Base-by-base conservation (phyloP, 2,329 filamentous ascomycete genomes). In the Epichloe festucae region DNA sequence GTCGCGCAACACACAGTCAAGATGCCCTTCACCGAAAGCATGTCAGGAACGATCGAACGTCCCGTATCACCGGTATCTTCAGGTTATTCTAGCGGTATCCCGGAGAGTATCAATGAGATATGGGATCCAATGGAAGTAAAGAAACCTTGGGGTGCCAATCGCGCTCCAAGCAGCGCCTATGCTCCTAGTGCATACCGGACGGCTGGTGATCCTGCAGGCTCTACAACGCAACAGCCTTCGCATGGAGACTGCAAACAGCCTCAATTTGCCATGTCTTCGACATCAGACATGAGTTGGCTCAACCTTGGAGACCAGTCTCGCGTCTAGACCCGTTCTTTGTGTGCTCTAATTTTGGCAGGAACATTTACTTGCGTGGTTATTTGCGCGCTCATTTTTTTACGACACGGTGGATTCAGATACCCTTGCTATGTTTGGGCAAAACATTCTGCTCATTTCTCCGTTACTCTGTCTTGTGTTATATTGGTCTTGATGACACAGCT, bases 231-330 rank as follows among this genome's bases (percentile, higher is more conserved):
- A 35, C 59, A 64, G n/a, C 59, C 64, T 17, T 59, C 63, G 40
- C 60, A 63, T 6, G 67, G 66, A 43, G 63, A 74, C 52, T 76
- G 70, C 61, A 67, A 65, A 49, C 74, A 77, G 57, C 74, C 74
- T 17, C 76, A 76, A 58, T 68, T 78, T 34, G 65, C 69, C 21
- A 73, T 69, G 66, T 71, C 76, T 46, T 64, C 72, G 27, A 71
- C 70, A 6, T 76, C 75, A 48, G 86, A 89, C 64, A 87, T 89
- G 83, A 87, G 84, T 67, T 90, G 86, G 86, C 68, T 90, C 56
- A 89, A 89, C 61, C 73, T 89, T 17, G 82, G 81, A 46, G 76
- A 77, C 39, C 62, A 65, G 39, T 56, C 60, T 42, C 63, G 60
- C 54, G 46, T 52, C 40, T 54, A 50, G 38, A 31, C 31, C 39